phyloP scores from a whole-genome alignment of 768 basidiomycete genomes.

The Lentinula raphanica region DNA sequence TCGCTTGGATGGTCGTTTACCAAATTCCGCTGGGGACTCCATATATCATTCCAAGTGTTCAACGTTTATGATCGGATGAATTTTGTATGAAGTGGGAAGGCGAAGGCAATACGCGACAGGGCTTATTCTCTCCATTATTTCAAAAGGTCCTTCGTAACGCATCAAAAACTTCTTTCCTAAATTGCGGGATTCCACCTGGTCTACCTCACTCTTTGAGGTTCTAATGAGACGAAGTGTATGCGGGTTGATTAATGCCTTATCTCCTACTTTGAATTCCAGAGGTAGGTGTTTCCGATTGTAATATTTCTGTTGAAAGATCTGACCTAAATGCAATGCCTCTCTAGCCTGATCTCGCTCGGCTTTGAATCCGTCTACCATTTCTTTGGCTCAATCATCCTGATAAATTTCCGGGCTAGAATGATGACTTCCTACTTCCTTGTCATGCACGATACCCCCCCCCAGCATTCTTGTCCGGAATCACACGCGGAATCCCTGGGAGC shows the following conservation, averaged over 20 bases:
- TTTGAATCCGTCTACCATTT: neutral
- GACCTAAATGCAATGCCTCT: neutral
- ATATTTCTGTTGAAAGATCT: neutral
- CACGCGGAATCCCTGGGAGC: too few species aligned
- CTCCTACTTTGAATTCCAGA: neutral
- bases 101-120: slow-evolving; percentile 23
- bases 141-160: slow-evolving; percentile 27
- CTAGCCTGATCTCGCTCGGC: neutral
- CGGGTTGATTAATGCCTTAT: neutral
- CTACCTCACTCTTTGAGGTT: too few species aligned
- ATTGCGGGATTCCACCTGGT: too few species aligned
- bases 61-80: slow-evolving; percentile 29
- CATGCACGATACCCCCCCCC: too few species aligned
- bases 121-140: slow-evolving; percentile 22
- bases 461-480: too few species aligned
- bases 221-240: neutral
- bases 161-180: slow-evolving; percentile 23
- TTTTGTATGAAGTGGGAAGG: slow-evolving; percentile 23
- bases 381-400: neutral
- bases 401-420: neutral
- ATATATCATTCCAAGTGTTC: slow-evolving; percentile 25
- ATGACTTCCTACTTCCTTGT: too few species aligned
- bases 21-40: slow-evolving; percentile 17
- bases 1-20: slow-evolving; percentile 5
- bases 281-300: neutral